A percentile compares a stretch with the other conserved stretches of the same genome.
Conservation (phyloP, 345 rosid genomes). For the Gossypium bickii region DNA sequence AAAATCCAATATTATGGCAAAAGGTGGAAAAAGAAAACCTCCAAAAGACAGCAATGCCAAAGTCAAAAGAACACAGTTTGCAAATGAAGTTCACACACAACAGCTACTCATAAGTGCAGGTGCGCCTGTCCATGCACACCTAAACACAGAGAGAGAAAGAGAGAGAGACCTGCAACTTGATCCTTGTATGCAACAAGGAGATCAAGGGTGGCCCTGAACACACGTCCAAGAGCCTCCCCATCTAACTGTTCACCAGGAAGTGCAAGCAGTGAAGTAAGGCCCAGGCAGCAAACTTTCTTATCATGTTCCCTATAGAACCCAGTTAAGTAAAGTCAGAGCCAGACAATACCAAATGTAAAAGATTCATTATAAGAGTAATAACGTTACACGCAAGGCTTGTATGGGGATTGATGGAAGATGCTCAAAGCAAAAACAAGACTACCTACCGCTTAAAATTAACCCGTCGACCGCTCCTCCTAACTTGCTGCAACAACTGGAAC, state of each 20-base stretch:
- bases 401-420: background rate
- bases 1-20: background rate
- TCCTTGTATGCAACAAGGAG: conserved; percentile 84
- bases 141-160: background rate
- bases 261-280: conserved; percentile 75
- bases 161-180: conserved; percentile 80
- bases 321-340: conserved; percentile 16
- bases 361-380: background rate
- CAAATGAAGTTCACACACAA: background rate
- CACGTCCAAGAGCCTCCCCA: conserved; percentile 76
- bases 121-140: background rate
- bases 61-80: background rate
- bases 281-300: conserved; percentile 97
- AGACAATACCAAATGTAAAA: background rate
- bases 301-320: conserved; percentile 70
- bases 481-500: conserved; percentile 96
- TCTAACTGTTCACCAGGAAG: conserved; percentile 86
- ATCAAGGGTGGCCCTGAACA: conserved; percentile 83
- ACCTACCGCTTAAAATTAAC: conserved; percentile 79
- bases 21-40: background rate
- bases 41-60: background rate
- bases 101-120: background rate
- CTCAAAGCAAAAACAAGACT: background rate
- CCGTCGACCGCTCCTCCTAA: conserved; percentile 69
- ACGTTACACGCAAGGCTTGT: background rate